Evolutionary conservation across 306 rosid genomes (phyloP).

Genomic region (Glycine tomentella): DNA sequence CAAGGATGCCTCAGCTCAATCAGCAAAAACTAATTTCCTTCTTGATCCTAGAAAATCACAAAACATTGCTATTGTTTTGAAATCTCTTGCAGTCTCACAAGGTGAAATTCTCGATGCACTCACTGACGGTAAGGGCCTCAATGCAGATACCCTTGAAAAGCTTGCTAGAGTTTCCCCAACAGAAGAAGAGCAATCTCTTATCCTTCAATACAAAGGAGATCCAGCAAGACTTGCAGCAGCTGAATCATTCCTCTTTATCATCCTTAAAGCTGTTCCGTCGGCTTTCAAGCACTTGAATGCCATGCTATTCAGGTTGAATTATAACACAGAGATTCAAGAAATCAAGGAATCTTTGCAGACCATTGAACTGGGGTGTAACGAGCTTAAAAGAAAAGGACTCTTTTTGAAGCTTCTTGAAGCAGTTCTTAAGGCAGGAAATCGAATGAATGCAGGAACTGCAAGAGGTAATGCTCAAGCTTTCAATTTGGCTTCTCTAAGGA

Average conservation of each 20-base stretch:
- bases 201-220: conserved; percentile 65
- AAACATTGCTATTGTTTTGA: conserved; percentile 75
- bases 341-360: conserved; percentile 61
- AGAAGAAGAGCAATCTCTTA: conserved; percentile 67
- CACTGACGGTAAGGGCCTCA: conserved; percentile 70
- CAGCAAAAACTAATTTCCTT: conserved; percentile 49
- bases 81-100: conserved; percentile 61
- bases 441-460: conserved; percentile 87
- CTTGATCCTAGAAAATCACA: conserved; percentile 75
- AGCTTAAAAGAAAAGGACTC: conserved; percentile 67
- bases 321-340: conserved; percentile 53
- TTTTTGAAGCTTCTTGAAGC: conserved; percentile 86
- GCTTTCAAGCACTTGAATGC: conserved; percentile 75
- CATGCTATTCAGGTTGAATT: conserved; percentile 71
- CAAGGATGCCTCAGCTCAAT: conserved; percentile 31
- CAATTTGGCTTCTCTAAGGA: conserved; percentile 71
- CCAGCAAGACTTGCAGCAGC: conserved; percentile 69
- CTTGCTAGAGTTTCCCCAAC: conserved; percentile 67
- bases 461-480: conserved; percentile 93
- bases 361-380: conserved; percentile 74
- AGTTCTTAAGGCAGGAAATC: conserved; percentile 83
- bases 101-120: conserved; percentile 66
- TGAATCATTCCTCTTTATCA: conserved; percentile 66
- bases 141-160: conserved; percentile 70
- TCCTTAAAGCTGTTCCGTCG: conserved; percentile 73